Base-by-base conservation (phyloP, 495 filamentous ascomycete species). In the Penicillium simplicissimum region DNA sequence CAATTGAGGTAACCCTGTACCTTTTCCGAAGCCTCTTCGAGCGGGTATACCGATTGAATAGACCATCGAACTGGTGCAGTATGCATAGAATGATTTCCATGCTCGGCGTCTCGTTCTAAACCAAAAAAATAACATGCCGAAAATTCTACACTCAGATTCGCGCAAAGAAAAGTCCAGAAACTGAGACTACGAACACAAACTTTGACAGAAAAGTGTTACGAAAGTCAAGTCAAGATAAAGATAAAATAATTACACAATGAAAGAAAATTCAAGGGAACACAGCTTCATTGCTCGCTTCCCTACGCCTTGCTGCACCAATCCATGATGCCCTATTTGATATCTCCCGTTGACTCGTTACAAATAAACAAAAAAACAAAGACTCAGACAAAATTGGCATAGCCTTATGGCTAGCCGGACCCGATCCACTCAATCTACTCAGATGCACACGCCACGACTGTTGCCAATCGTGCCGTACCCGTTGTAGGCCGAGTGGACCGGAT, bases 401-500 rank as follows among this genome's bases (percentile, higher is more conserved):
- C 9, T 19, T 8, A 23, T 45, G 42, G 8, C 9, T 11, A 57
- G 51, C 34, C 36, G 61, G 15, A 11, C 34, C 36, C 61, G 17
- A 11, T 17, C 35, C 15, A 37, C 17, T 33, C 28, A 19, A 43
- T 31, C 52, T 68, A 31, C 28, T 31, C 28, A 79, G 47, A 74
- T 72, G 67, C 76, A 77, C 37, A 79, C 64, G 52, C 74, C 71
- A 58, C 75, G 76, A 14, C 71, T 65, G 31, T 63, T 71, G 37
- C 68, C 69, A 54, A 75, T 64, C 2, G 68, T 63, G 40, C 71
- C 67, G 45, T 76, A 74, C 52, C 76, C 75, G 54, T 53, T 55
- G 55, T 76, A 78, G 21, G 64, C 67, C 13, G 76, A 72, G 52
- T 74, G 77, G 37, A 76, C 59, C 0, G 77, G 68, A 31, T 79